Evolutionary conservation across 352 stramenopile genomes (phyloP).

Genomic region (Saprolegnia parasitica): DNA sequence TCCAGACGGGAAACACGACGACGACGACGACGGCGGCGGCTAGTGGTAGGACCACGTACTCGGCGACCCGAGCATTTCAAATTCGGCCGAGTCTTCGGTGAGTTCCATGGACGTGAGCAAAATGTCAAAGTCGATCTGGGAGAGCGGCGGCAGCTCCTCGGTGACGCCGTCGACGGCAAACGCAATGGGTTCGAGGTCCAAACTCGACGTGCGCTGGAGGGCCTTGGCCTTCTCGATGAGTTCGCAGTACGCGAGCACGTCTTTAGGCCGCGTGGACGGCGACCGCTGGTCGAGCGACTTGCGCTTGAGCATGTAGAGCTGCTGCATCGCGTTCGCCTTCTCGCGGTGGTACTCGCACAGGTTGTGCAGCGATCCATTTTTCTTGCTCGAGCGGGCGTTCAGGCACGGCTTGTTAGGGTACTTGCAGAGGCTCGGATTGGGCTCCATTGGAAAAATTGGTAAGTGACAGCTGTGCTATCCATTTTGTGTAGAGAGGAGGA

Average conservation of each 20-base stretch:
- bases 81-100: neutral
- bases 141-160: neutral
- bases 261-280: neutral
- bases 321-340: conserved; percentile 8
- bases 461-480: too few relatives aligned
- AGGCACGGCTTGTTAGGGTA: conserved; percentile 32
- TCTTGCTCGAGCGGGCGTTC: conserved; percentile 15
- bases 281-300: conserved; percentile 5
- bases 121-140: conserved; percentile 4
- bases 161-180: neutral
- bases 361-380: conserved; percentile 12
- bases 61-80: neutral
- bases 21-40: too few relatives aligned
- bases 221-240: neutral
- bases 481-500: too few relatives aligned
- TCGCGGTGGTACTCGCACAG: conserved; percentile 19
- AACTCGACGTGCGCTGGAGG: neutral
- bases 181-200: neutral
- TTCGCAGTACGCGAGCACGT: neutral
- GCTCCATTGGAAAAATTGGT: conserved; percentile 15
- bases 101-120: neutral
- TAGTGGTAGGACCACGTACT: neutral
- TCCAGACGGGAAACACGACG: too few relatives aligned
- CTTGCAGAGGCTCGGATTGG: conserved; percentile 37
- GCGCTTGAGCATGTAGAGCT: conserved; percentile 21